A percentile compares a stretch with the other conserved stretches of the same genome.
Conservation (phyloP, 306 rosid species). For the Comarum palustre region DNA sequence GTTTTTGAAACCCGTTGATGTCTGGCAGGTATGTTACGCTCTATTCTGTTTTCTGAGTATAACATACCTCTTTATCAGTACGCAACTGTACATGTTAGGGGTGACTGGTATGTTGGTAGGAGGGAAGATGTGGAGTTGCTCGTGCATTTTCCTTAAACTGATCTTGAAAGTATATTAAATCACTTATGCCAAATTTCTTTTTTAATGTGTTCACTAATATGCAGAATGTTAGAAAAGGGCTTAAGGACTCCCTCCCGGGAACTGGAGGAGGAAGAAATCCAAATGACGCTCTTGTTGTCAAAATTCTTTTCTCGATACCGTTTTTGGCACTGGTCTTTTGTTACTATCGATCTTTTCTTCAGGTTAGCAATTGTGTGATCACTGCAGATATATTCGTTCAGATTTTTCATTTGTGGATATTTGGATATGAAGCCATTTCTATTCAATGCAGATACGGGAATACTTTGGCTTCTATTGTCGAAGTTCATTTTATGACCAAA, state of each 20-base stretch:
- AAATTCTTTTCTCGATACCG: slow-evolving; percentile 69
- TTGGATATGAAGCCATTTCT: slow-evolving; percentile 21
- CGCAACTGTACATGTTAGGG: slow-evolving; percentile 1
- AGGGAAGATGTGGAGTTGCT: not conserved
- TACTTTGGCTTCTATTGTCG: slow-evolving; percentile 50
- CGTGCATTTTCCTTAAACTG: not conserved
- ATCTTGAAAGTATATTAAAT: not conserved
- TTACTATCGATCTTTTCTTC: slow-evolving; percentile 55
- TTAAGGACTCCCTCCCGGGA: slow-evolving; percentile 83
- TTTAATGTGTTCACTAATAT: slow-evolving; percentile 25
- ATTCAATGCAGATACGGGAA: slow-evolving; percentile 53
- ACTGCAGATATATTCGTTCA: not conserved
- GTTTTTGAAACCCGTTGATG: slow-evolving; percentile 98
- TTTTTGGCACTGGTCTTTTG: slow-evolving; percentile 56
- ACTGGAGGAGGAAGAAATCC: slow-evolving; percentile 86
- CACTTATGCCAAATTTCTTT: slow-evolving; percentile 15
- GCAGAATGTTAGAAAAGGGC: slow-evolving; percentile 78
- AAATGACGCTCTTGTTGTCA: slow-evolving; percentile 69
- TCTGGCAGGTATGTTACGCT: slow-evolving; percentile 85
- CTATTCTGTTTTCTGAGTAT: not conserved
- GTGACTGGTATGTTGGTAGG: slow-evolving; percentile 4
- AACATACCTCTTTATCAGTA: not conserved
- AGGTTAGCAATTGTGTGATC: slow-evolving; percentile 47
- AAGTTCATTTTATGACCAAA: slow-evolving; percentile 60
- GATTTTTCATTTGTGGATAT: not conserved